A percentile compares a stretch with the other conserved stretches of the same genome.
These are phyloP conservation scores for Teratosphaeria gauchensis DNA, from an alignment of 2,329 filamentous ascomycete genomes.

Conservation along the genomic window DNA sequence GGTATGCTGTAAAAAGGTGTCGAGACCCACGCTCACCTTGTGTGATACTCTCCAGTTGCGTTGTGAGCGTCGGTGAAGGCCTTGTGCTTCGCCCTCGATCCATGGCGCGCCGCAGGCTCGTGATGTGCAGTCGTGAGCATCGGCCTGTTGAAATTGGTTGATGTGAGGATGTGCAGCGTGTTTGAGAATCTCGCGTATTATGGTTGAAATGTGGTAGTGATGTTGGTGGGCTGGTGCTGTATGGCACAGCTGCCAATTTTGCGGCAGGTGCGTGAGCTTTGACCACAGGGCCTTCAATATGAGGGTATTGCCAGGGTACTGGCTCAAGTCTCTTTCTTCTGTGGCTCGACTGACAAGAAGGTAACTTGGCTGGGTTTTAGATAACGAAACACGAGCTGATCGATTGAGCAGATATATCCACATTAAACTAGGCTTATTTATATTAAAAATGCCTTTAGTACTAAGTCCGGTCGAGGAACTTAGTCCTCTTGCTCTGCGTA, in stretches of 20 bases:
- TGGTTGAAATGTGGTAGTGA: not conserved
- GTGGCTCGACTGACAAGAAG: not conserved
- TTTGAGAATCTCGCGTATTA: not conserved
- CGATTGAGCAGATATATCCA: not conserved
- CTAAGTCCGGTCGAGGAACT: not conserved
- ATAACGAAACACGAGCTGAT: not conserved
- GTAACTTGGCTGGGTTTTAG: not conserved
- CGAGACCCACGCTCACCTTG: not conserved
- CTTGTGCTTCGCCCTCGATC: not conserved
- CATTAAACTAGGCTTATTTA: not conserved
- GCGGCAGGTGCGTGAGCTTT: not conserved
- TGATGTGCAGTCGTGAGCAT: not conserved
- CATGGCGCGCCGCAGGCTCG: not conserved
- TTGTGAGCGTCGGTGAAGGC: not conserved
- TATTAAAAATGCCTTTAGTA: not conserved
- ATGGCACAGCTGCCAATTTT: not conserved
- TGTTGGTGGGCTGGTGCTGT: not conserved
- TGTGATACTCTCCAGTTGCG: not conserved
- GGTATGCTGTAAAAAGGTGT: not conserved
- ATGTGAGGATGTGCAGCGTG: not conserved
- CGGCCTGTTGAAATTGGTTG: not conserved
- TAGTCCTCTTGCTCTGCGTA: not conserved
- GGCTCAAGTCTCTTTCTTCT: not conserved
- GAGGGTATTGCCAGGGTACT: not conserved
- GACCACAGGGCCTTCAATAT: not conserved